A percentile compares a stretch with the other conserved stretches of the same genome.
Evolutionary conservation across 2,329 filamentous ascomycete genomes (phyloP).

Genomic region (Diaporthe vexans): DNA sequence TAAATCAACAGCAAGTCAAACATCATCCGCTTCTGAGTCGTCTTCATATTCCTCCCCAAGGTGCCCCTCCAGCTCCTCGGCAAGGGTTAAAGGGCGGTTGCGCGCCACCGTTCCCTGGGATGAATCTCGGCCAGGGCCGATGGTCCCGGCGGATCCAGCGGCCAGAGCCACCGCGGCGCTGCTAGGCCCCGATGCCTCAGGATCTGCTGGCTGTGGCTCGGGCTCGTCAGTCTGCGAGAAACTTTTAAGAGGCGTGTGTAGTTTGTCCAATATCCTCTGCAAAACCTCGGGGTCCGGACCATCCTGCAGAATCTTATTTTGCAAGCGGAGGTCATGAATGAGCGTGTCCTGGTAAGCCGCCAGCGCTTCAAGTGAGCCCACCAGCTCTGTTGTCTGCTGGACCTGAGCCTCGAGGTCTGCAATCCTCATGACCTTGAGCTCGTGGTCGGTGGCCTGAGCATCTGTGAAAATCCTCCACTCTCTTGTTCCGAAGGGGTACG

Average conservation of each 20-base stretch:
- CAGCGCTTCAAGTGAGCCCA: neutral
- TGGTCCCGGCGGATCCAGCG: no score
- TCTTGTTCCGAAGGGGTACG: neutral
- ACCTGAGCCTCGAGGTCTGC: constrained; percentile 2
- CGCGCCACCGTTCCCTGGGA: neutral
- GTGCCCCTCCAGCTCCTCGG: neutral
- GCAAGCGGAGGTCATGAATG: neutral
- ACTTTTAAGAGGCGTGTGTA: neutral
- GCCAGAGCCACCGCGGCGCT: neutral
- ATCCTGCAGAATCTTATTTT: neutral
- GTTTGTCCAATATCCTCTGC: neutral
- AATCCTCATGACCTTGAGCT: neutral
- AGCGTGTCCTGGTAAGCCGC: neutral
- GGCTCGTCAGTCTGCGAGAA: neutral
- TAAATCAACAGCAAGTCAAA: neutral
- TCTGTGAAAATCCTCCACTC: neutral
- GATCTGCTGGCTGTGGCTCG: neutral
- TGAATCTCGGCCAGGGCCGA: no score
- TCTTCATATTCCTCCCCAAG: neutral
- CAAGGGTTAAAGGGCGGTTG: neutral
- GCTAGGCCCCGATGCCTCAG: neutral
- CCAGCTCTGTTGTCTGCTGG: neutral
- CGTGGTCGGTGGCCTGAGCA: neutral
- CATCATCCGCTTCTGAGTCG: neutral
- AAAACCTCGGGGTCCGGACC: neutral